Percentiles rank a stretch among this genome's conserved stretches.
Conservation (phyloP, 2,329 filamentous ascomycete species). For the Aspergillus neotritici region DNA sequence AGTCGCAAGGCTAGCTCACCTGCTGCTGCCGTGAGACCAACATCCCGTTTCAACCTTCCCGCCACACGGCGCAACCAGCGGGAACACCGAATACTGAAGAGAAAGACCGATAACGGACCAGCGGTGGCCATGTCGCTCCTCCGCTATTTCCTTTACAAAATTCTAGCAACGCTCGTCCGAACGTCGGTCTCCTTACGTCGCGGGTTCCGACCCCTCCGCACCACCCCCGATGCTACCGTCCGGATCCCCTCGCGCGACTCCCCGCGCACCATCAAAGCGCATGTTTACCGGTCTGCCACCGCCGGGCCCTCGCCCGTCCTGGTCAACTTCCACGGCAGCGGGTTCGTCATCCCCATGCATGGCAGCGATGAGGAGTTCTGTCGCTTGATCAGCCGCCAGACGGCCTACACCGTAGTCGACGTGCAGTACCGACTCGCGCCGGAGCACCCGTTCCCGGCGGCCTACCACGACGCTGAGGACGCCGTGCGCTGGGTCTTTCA, state of each 20-base stretch:
- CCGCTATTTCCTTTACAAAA: slow-evolving; percentile 19
- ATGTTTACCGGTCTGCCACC: slow-evolving; percentile 24
- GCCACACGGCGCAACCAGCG: not conserved
- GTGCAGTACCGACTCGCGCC: slow-evolving; percentile 37
- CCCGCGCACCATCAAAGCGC: slow-evolving; percentile 25
- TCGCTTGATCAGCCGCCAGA: slow-evolving; percentile 19
- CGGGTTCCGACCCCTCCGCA: not conserved
- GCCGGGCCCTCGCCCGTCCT: slow-evolving; percentile 24
- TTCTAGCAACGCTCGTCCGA: slow-evolving; percentile 16
- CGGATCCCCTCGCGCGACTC: slow-evolving; percentile 28
- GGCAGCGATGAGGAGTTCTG: slow-evolving; percentile 30
- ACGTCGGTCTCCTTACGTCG: slow-evolving; percentile 1
- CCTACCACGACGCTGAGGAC: slow-evolving; percentile 39
- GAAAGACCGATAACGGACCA: too few relatives aligned
- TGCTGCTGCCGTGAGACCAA: too few relatives aligned
- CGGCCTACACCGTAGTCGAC: slow-evolving; percentile 33
- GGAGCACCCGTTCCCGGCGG: slow-evolving; percentile 38
- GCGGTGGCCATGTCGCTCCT: slow-evolving; percentile 15
- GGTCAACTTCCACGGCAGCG: slow-evolving; percentile 33
- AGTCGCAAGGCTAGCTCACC: too few relatives aligned
- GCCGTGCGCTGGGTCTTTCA: slow-evolving; percentile 30
- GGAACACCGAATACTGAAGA: too few relatives aligned
- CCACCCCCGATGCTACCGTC: slow-evolving; percentile 21
- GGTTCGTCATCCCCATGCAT: slow-evolving; percentile 29
- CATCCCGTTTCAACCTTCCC: not conserved